phyloP scores from a whole-genome alignment of 805 yeast species.

The Clavispora carvajalis region DNA sequence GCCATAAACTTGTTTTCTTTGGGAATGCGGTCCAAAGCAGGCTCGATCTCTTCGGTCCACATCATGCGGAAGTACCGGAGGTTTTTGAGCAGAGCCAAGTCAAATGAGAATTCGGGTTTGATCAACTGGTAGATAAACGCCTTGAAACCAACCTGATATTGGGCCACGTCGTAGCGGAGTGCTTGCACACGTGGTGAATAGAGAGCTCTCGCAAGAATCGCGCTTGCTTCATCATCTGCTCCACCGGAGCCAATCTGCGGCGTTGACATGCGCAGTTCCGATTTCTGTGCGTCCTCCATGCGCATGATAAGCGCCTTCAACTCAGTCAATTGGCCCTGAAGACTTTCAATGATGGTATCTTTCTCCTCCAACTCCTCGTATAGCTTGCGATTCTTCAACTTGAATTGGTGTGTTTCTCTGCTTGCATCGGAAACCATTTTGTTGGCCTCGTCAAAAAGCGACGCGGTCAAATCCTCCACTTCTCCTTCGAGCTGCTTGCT shows the following conservation, averaged over 20 bases:
- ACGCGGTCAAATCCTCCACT: conserved; percentile 73
- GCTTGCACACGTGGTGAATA: conserved; percentile 33
- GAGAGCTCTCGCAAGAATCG: conserved; percentile 6
- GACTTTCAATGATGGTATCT: conserved; percentile 57
- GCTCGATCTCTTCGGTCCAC: conserved; percentile 72
- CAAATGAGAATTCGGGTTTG: conserved; percentile 31
- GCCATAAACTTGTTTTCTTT: conserved; percentile 41
- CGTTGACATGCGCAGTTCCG: conserved; percentile 8
- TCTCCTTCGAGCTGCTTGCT: conserved; percentile 60
- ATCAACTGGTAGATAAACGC: conserved; percentile 32
- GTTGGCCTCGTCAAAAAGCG: conserved; percentile 79
- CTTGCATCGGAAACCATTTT: conserved; percentile 79
- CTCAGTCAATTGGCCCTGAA: conserved; percentile 63
- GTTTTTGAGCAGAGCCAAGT: conserved; percentile 40
- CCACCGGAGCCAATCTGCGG: conserved; percentile 7
- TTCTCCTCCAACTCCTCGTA: conserved; percentile 56
- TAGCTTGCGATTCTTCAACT: conserved; percentile 54
- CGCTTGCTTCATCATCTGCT: conserved; percentile 2
- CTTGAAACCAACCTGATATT: conserved; percentile 40
- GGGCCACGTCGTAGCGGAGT: conserved; percentile 40
- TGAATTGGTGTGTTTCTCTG: conserved; percentile 54
- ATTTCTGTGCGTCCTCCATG: conserved; percentile 40
- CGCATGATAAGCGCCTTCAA: conserved; percentile 57
- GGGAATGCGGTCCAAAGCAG: conserved; percentile 28
- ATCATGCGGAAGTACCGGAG: conserved; percentile 59